Evolutionary conservation across 2,329 filamentous ascomycete genomes (phyloP), one percentile per base, ranked within the genome.

Genomic region (Alternaria sp.): DNA sequence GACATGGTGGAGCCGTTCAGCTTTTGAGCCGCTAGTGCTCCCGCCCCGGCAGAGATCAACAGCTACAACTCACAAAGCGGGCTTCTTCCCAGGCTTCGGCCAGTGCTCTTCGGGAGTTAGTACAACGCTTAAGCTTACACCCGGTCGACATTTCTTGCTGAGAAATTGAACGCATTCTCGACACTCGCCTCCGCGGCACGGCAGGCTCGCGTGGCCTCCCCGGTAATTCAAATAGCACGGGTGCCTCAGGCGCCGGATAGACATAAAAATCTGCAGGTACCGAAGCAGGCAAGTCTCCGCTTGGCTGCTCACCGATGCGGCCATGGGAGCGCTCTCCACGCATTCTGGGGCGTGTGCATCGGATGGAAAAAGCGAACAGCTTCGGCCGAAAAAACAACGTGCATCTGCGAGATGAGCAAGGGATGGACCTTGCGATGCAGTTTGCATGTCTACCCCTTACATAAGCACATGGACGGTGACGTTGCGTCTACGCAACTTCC

Each of bases 21-120:
- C 49, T 65, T 63, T 66, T 62, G 52, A 70, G 68, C 63, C 68
- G 62, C 65, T 72, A 71, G 60, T 41, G 48, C 45, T 46, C 41
- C 56, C 61, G 60, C 54, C 29, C 53, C 49, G 39, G 42, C 42
- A 50, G 24, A 10, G 41, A 45, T 49, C 52, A 31, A 50, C 56
- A 42, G 23, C 26, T 13, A 51, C 37, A 26, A 36, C 37, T 41
- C 41, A 51, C 42, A 44, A 40, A 51, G 50, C 8, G 34, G 31
- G 49, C 42, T 53, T 37, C 14, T 51, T 56, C 56, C 56, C 53
- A 51, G 56, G 56, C 53, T 28, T 50, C 37, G 33, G 42, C 52
- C 36, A 49, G 42, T 26, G n/a, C 40, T 26, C 13, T 50, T 55
- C 8, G 33, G 26, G 56, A 24, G 28, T 58, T 58, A 51, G 56